These are phyloP conservation scores for Fimicolochytrium jonesii DNA, from an alignment of 192 early-diverging fungal genomes.

Conservation along the genomic window DNA sequence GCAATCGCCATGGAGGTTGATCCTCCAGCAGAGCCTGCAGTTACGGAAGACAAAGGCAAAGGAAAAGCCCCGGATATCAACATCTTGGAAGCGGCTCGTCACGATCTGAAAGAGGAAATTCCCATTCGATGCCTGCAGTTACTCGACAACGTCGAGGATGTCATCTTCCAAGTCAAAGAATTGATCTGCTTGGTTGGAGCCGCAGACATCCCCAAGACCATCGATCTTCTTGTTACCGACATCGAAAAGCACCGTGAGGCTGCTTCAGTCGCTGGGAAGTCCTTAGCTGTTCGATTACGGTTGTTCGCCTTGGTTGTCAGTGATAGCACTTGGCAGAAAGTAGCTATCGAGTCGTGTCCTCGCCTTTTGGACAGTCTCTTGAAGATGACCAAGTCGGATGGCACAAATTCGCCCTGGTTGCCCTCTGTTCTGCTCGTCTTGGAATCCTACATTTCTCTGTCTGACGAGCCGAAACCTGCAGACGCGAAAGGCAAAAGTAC, in stretches of 20 bases:
- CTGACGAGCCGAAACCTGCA: conserved; percentile 54
- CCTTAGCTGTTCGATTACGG: conserved; percentile 47
- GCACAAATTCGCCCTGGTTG: conserved; percentile 45
- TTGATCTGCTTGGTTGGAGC: conserved; percentile 56
- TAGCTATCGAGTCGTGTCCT: conserved; percentile 25
- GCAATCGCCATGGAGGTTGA: conserved; percentile 5
- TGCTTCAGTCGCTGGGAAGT: conserved; percentile 10
- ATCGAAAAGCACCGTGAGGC: conserved; percentile 8
- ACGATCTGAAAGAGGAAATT: conserved; percentile 37
- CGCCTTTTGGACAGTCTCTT: neutral
- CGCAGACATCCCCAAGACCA: conserved; percentile 30
- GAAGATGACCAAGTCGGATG: conserved; percentile 11
- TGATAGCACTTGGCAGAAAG: conserved; percentile 51
- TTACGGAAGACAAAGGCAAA: conserved; percentile 39
- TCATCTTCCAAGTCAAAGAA: conserved; percentile 66
- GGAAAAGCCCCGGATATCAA: conserved; percentile 37
- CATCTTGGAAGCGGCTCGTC: conserved; percentile 33
- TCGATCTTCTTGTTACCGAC: conserved; percentile 13
- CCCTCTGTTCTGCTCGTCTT: conserved; percentile 59
- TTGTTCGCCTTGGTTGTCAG: conserved; percentile 57
- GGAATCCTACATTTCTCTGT: conserved; percentile 57
- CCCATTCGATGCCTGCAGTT: conserved; percentile 34
- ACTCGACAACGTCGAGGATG: conserved; percentile 51
- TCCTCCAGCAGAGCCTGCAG: neutral
- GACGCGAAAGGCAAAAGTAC: too few relatives aligned